Evolutionary conservation across 2,329 filamentous ascomycete genomes (phyloP), one percentile per base, ranked within the genome.

Genomic region (Blastomyces percursus): DNA sequence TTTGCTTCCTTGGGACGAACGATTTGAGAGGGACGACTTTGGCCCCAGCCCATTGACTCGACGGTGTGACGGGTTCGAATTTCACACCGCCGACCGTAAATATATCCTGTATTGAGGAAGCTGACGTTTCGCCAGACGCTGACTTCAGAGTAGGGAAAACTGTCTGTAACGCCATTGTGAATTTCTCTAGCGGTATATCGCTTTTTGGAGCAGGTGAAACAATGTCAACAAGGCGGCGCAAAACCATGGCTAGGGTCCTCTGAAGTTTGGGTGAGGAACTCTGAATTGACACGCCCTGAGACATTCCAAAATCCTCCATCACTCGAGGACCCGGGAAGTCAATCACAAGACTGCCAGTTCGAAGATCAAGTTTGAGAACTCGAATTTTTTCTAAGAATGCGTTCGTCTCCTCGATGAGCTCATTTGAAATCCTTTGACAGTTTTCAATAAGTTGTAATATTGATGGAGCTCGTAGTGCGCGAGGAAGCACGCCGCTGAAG

Each of bases 401-500:
- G 24, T 83, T 75, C 0, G 85, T 86, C 62, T 83, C 76, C 1
- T 76, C 74, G 44, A 83, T 82, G 59, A 83, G 76, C 1, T 72
- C 67, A 2, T 74, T 68, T 0, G 77, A 75, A 7, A 77, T 79
- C 14, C 67, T 68, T 55, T 80, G 78, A 38, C 83, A 82, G 40
- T 80, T 80, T 19, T 77, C 71, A 0, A 87, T 79, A 59, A 95
- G 75, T 0, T 76, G 74, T 1, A 93, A 74, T 5, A 96, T 79
- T 0, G 84, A 79, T 0, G 81, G 77, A 61, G 86, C 85, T 64
- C 84, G 84, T 2, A 97, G 76, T 0, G 91, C 90, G 11, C 72
- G 73, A 0, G 94, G 93, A 3, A 97, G 76, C 2, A 73, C 70
- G 63, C 86, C 75, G 4, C 81, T 75, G 32, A 79, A 76, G 24